Evolutionary conservation across 768 basidiomycete genomes (phyloP).

Genomic region (Flagelloscypha sp.): DNA sequence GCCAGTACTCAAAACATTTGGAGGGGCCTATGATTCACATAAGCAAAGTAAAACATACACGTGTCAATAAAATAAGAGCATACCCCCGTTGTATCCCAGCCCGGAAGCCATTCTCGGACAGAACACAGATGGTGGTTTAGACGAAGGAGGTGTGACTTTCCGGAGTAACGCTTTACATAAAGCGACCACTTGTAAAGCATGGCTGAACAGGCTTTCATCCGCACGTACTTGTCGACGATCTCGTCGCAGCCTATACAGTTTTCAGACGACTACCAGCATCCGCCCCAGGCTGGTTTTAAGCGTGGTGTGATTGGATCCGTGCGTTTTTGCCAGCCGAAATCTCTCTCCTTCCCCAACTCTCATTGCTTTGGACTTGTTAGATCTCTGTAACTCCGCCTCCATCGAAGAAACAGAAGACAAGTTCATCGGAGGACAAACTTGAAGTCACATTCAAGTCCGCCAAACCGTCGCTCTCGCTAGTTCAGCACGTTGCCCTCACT

Average conservation of each 20-base stretch:
- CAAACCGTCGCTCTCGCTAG: conserved; percentile 76
- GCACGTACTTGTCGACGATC: conserved; percentile 55
- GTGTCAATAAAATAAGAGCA: conserved; percentile 29
- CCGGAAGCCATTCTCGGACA: conserved; percentile 21
- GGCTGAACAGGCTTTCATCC: conserved; percentile 65
- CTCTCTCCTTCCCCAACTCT: neutral
- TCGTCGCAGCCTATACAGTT: conserved; percentile 61
- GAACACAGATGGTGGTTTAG: neutral
- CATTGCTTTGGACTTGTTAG: conserved; percentile 17
- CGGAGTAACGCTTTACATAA: conserved; percentile 24
- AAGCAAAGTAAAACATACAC: neutral
- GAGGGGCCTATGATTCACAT: conserved; percentile 50
- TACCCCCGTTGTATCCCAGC: conserved; percentile 39
- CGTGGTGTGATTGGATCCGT: conserved; percentile 67
- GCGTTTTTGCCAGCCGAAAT: conserved; percentile 21
- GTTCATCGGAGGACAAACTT: conserved; percentile 32
- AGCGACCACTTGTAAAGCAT: conserved; percentile 16
- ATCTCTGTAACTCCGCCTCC: neutral
- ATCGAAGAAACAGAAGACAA: neutral
- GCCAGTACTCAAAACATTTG: conserved; percentile 88
- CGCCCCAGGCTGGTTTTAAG: conserved; percentile 54
- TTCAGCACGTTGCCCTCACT: conserved; percentile 66
- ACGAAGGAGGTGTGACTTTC: conserved; percentile 17
- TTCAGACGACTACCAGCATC: conserved; percentile 70
- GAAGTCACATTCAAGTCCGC: conserved; percentile 81